Evolutionary conservation across 768 basidiomycete genomes (phyloP), one percentile per base, ranked within the genome.

Genomic region (Kwoniella heveanensis): DNA sequence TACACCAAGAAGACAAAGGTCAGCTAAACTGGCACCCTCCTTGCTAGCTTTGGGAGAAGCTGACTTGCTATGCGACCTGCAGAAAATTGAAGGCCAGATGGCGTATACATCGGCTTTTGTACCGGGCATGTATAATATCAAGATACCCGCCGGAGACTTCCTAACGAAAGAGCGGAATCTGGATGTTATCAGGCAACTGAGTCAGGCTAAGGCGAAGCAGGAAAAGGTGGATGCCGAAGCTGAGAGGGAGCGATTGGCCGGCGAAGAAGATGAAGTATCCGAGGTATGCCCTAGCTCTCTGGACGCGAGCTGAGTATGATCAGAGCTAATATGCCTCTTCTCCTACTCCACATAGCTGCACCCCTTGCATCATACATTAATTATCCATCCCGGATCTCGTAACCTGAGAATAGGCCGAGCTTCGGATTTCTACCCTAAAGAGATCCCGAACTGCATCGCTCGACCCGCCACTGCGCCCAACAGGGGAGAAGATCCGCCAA

Each of bases 341-440:
- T 19, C 25, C 62, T 36, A 57, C 17, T 4, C 21, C 2, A 8
- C 39, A 30, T 27, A 67, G 70, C 21, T 56, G n/a, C 44, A 73
- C 24, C 73, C 71, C 1, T 51, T 77, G n/a, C 6, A 61, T 2
- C 37, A 71, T 32, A 72, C 65, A 8, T 59, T 82, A 27, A 71
- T 82, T 61, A 80, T 82, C 25, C 82, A 82, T 60, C 82, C 82
- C 3, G 82, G 82, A 15, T 79, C 80, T 0, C 66, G 78, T 30
- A 80, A 77, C 57, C 70, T 81, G 25, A 70, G 78, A 19, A 70
- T 82, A 29, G 82, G 82, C 12, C 64, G 81, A 59, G 80, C 80
- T 1, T 74, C 77, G 13, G 81, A 81, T 37, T 77, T 77, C 46
- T 76, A 77, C 54, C 79, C 79, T 0, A 67, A 77, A 27, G 72